These are phyloP conservation scores for Globisporangium cederbergense DNA, from an alignment of 352 stramenopile genomes.

Conservation along the genomic window DNA sequence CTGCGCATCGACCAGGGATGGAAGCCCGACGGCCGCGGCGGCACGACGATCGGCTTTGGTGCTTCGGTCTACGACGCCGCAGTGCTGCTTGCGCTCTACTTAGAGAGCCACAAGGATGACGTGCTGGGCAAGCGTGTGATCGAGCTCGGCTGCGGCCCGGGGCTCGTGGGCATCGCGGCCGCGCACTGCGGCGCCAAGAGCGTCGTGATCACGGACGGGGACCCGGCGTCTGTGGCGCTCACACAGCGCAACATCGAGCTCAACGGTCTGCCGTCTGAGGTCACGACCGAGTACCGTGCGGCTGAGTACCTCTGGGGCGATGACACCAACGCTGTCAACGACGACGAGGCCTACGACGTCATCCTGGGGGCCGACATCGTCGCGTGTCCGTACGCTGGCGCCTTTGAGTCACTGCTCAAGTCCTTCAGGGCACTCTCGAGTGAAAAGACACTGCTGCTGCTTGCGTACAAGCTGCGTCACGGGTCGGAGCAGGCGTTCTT, in stretches of 20 bases:
- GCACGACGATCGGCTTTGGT: slow-evolving; percentile 70
- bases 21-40: slow-evolving; percentile 71
- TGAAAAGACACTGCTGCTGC: slow-evolving; percentile 43
- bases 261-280: slow-evolving; percentile 27
- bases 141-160: slow-evolving; percentile 71
- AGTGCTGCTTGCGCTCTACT: slow-evolving; percentile 74
- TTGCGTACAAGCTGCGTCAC: slow-evolving; percentile 78
- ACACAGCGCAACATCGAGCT: slow-evolving; percentile 52
- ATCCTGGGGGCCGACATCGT: slow-evolving; percentile 81
- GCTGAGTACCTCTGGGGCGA: slow-evolving; percentile 67
- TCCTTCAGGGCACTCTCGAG: slow-evolving; percentile 45
- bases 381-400: slow-evolving; percentile 71
- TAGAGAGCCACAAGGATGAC: slow-evolving; percentile 48
- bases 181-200: slow-evolving; percentile 37
- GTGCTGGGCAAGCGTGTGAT: slow-evolving; percentile 57
- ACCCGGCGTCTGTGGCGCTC: slow-evolving; percentile 61
- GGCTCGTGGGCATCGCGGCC: slow-evolving; percentile 69
- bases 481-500: slow-evolving; percentile 70
- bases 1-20: slow-evolving; percentile 76
- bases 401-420: slow-evolving; percentile 57
- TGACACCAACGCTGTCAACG: slow-evolving; percentile 22
- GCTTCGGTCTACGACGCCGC: slow-evolving; percentile 82
- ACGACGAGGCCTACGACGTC: slow-evolving; percentile 46
- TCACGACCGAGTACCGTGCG: slow-evolving; percentile 25
- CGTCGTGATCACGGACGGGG: slow-evolving; percentile 72